Base-by-base conservation (phyloP, 2,329 filamentous ascomycete genomes). In the Verticillium alfalfae region DNA sequence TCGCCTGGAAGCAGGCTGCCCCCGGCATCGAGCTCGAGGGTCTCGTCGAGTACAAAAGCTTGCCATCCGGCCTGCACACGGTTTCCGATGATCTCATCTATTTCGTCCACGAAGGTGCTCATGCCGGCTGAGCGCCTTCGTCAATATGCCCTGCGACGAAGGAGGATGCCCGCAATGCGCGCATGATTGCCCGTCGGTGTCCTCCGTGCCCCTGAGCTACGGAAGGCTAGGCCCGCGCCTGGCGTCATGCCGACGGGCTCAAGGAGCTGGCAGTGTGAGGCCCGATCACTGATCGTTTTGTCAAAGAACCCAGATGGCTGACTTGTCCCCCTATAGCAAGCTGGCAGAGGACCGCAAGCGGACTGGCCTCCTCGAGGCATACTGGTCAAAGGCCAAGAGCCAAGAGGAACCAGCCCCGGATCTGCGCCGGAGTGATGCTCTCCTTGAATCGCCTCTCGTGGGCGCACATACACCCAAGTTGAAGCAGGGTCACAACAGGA, bases 121-220 rank as follows among this genome's bases (percentile, higher is more conserved):
- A 93, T 77, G 93, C 93, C 5, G 95, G 34, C 82, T 98, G 68
- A 97, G 93, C 78, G 93, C 93, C 34, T 99, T 97, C 73, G 81
- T 95, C 72, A 96, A 96, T 73, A 85, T 85, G 66, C 89, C 90
- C 2, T 93, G 92, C 57, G 87, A 89, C 15, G 90, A 92, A 67
- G 85, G 85, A 85, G 64, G 87, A 86, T 59, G 86, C 91, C 59
- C 89, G 95, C 63, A 91, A 96, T 80, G 95, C 95, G 58, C 87
- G 90, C 68, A 97, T 99, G 87, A 88, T 97, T 65, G 91, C 94
- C 94, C 15, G 92, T 98, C 1, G 95, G 95, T 49, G 86, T 94
- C 34, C 79, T 99, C 67, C 67, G 93, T 98, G 1, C 92, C 92
- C 7, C 76, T 97, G 59, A 94, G 89, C 71, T 90, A 91, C 70